A percentile compares a stretch with the other conserved stretches of the same genome.
Evolutionary conservation across 2,329 filamentous ascomycete species (phyloP).

Genomic region (Pestalotiopsis sp.): DNA sequence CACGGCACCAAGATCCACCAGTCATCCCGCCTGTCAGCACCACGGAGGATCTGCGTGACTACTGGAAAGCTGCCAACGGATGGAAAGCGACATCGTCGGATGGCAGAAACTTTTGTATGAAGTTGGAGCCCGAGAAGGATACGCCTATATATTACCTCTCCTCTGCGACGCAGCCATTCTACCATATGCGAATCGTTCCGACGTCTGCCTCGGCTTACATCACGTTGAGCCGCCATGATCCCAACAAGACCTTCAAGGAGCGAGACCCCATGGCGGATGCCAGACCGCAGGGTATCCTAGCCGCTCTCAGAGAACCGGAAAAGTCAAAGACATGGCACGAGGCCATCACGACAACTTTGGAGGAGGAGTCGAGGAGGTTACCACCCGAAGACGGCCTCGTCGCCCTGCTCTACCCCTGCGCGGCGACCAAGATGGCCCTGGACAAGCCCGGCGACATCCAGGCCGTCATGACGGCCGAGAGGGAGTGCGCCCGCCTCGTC

Average conservation of each 20-base stretch:
- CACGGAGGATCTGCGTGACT: conserved; percentile 61
- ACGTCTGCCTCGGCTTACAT: conserved; percentile 64
- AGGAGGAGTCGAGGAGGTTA: conserved; percentile 52
- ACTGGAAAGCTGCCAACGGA: conserved; percentile 71
- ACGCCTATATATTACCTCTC: conserved; percentile 68
- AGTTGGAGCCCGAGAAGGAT: conserved; percentile 55
- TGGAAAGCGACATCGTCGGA: conserved; percentile 63
- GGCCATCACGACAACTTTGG: conserved; percentile 57
- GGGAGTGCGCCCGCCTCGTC: conserved; percentile 70
- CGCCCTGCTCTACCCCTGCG: conserved; percentile 66
- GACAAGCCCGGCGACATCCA: conserved; percentile 60
- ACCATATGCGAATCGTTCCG: conserved; percentile 63
- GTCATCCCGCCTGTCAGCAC: conserved; percentile 51
- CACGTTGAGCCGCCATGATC: conserved; percentile 59
- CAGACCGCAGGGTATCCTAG: conserved; percentile 26
- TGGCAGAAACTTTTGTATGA: conserved; percentile 60
- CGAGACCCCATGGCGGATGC: conserved; percentile 36
- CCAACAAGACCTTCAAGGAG: conserved; percentile 55
- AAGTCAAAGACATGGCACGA: conserved; percentile 55
- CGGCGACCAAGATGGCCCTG: conserved; percentile 62
- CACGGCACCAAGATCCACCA: conserved; percentile 41
- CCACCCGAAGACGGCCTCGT: conserved; percentile 63
- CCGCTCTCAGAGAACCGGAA: conserved; percentile 32
- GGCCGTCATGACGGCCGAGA: conserved; percentile 62
- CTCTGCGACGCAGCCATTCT: conserved; percentile 63